These are phyloP conservation scores for Intubia oerlemansii DNA, from an alignment of 2,329 filamentous ascomycete species.

Conservation along the genomic window DNA sequence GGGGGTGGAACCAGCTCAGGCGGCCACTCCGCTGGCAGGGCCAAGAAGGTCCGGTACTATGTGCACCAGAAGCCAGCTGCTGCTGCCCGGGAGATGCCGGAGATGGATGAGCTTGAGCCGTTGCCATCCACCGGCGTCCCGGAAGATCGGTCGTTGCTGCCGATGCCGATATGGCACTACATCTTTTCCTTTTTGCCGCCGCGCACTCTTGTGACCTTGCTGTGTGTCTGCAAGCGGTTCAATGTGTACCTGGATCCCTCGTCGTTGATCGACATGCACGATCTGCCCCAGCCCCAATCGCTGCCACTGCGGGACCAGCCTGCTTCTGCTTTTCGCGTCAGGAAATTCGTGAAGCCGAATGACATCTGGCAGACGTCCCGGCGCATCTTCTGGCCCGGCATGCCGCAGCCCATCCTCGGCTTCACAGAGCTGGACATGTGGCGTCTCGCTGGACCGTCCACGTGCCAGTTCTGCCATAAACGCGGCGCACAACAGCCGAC, in stretches of 20 bases:
- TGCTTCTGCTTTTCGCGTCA: no score
- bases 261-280: slow-evolving; percentile 9
- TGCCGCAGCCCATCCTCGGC: slow-evolving; percentile 45
- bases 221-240: slow-evolving; percentile 47
- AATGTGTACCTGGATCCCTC: slow-evolving; percentile 33
- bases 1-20: no score
- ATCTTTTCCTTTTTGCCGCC: slow-evolving; percentile 47
- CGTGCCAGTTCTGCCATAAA: slow-evolving; percentile 50
- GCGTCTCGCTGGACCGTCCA: slow-evolving; percentile 38
- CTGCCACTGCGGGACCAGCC: no score
- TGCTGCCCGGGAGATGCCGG: no score
- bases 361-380: slow-evolving; percentile 51
- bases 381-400: slow-evolving; percentile 38
- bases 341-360: slow-evolving; percentile 28
- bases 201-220: slow-evolving; percentile 38
- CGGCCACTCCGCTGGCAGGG: no score
- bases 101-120: no score
- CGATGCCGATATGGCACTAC: slow-evolving; percentile 38
- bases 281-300: not conserved
- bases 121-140: no score
- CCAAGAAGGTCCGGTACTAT: no score
- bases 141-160: no score
- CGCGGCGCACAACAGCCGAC: slow-evolving; percentile 7
- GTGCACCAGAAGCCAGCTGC: no score
- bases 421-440: slow-evolving; percentile 59